phyloP scores from a whole-genome alignment of 23 red algal species.

The Agarophyton chilense region DNA sequence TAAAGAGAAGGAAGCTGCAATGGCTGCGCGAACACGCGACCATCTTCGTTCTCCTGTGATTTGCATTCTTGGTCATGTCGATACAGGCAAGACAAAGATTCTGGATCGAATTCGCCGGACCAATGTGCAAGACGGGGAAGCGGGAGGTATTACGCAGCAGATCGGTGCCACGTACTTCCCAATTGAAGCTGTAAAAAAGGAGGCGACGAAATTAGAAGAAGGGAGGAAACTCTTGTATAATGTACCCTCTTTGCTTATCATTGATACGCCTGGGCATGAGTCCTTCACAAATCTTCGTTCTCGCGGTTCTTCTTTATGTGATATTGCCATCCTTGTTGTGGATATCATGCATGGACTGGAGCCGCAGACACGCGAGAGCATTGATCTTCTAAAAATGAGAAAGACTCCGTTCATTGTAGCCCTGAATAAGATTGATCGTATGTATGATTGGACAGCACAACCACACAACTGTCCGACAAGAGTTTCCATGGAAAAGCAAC shows the following conservation, averaged over 20 bases:
- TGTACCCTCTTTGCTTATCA: constrained; percentile 95
- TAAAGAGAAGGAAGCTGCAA: constrained; percentile 17
- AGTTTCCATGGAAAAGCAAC: constrained; percentile 71
- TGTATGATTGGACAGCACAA: constrained; percentile 90
- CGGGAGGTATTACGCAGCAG: constrained; percentile 99
- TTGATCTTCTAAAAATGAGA: constrained; percentile 88
- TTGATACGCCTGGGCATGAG: constrained; percentile 99
- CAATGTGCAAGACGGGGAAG: constrained; percentile 98
- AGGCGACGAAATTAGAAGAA: constrained; percentile 80
- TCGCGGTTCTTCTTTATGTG: constrained; percentile 95
- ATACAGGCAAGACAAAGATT: constrained; percentile 99
- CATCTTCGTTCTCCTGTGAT: constrained; percentile 94
- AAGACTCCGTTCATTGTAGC: constrained; percentile 99
- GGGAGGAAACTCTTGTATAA: constrained; percentile 73
- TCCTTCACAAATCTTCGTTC: constrained; percentile 98
- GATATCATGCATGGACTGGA: constrained; percentile 99
- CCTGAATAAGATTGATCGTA: constrained; percentile 98
- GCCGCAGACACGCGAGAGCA: constrained; percentile 94
- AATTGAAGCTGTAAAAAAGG: constrained; percentile 91
- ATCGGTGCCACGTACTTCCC: constrained; percentile 99
- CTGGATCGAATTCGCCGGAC: constrained; percentile 96
- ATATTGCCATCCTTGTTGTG: constrained; percentile 99
- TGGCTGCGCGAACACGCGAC: constrained; percentile 45
- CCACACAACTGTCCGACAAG: constrained; percentile 73
- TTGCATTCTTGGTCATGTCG: constrained; percentile 99